Evolutionary conservation across 1,139 yeast species (phyloP).

Genomic region (Lodderomyces jiufengensis): DNA sequence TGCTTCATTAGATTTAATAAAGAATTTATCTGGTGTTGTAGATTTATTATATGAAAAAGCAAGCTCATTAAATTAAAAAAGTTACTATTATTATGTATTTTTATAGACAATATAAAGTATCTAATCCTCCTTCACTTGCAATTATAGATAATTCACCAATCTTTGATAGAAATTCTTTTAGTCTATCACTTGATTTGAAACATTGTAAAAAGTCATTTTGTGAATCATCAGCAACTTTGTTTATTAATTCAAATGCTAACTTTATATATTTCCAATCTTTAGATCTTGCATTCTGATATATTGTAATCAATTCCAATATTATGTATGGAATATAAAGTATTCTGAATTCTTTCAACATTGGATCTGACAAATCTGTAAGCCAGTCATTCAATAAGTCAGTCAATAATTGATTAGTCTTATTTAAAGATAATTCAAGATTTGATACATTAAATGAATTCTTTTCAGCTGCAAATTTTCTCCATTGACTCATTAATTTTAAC

Average conservation of each 20-base stretch:
- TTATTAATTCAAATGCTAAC: conserved; percentile 58
- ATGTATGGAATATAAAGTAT: conserved; percentile 71
- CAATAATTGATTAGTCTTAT: conserved; percentile 32
- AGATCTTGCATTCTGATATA: conserved; percentile 43
- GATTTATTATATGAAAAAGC: conserved; percentile 95
- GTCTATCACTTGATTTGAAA: conserved; percentile 57
- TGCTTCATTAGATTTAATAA: conserved; percentile 80
- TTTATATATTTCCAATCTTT: conserved; percentile 40
- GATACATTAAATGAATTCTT: conserved; percentile 25
- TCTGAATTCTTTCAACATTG: conserved; percentile 48
- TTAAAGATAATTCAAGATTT: conserved; percentile 36
- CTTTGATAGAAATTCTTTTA: conserved; percentile 57
- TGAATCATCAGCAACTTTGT: conserved; percentile 42
- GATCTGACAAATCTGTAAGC: conserved; percentile 25
- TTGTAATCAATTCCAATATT: conserved; percentile 57
- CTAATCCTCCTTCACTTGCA: conserved; percentile 37
- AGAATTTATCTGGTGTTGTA: conserved; percentile 83
- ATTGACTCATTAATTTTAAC: conserved; percentile 33
- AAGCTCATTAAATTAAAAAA: conserved; percentile 57
- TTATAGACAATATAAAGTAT: conserved; percentile 21
- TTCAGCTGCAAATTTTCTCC: conserved; percentile 31
- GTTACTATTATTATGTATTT: not conserved
- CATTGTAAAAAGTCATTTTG: conserved; percentile 43
- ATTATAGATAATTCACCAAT: conserved; percentile 57
- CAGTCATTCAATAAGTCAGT: conserved; percentile 28